Evolutionary conservation across 805 yeast genomes (phyloP).

Genomic region (Ascoidea rubescens): DNA sequence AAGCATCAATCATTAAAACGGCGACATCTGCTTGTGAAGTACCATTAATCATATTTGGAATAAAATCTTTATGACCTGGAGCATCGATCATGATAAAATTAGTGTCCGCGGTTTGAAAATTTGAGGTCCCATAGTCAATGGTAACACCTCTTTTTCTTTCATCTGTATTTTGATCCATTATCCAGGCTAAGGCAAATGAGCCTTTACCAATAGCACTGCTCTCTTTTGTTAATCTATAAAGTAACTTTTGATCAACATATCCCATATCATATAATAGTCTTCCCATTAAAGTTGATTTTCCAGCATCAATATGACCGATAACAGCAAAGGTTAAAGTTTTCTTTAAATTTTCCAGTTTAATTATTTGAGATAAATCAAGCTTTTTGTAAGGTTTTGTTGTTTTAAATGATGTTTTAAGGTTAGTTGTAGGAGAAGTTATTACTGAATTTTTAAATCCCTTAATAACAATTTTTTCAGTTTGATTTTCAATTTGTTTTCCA

Average conservation of each 20-base stretch:
- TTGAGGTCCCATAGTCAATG: slow-evolving; percentile 59
- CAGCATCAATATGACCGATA: slow-evolving; percentile 80
- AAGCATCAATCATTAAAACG: slow-evolving; percentile 54
- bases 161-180: slow-evolving; percentile 68
- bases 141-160: slow-evolving; percentile 71
- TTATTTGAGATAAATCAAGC: slow-evolving; percentile 27
- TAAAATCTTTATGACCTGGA: slow-evolving; percentile 74
- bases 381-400: slow-evolving; percentile 28
- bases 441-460: slow-evolving; percentile 1
- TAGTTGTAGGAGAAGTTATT: slow-evolving; percentile 9
- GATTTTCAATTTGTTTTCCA: slow-evolving; percentile 1
- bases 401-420: slow-evolving; percentile 3
- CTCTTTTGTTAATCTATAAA: slow-evolving; percentile 50
- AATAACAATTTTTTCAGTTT: slow-evolving; percentile 7
- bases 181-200: slow-evolving; percentile 78
- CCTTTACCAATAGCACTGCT: slow-evolving; percentile 57
- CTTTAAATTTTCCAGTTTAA: slow-evolving; percentile 23
- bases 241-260: slow-evolving; percentile 48
- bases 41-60: slow-evolving; percentile 80
- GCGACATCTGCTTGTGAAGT: slow-evolving; percentile 70
- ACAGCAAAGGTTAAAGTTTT: slow-evolving; percentile 63
- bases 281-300: slow-evolving; percentile 73
- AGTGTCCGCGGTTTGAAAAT: slow-evolving; percentile 40
- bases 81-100: slow-evolving; percentile 68
- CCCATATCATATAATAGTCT: slow-evolving; percentile 53